Evolutionary conservation across 305 asterid genomes (phyloP).

Genomic region (Fraxinus nigra): DNA sequence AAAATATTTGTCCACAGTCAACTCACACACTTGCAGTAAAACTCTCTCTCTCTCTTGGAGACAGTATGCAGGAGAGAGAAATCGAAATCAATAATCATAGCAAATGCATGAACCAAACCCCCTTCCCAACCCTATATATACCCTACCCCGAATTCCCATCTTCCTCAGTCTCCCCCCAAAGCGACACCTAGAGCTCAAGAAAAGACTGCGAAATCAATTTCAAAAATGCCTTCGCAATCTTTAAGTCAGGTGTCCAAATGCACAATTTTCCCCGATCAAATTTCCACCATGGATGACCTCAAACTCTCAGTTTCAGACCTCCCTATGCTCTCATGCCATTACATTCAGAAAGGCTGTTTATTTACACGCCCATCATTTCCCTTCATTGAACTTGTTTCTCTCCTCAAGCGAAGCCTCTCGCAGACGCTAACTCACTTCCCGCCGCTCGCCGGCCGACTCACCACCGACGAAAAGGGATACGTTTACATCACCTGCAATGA

Average conservation of each 20-base stretch:
- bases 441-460: constrained; percentile 52
- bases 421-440: constrained; percentile 40
- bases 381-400: constrained; percentile 17
- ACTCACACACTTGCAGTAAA: neutral
- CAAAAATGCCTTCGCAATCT: constrained; percentile 35
- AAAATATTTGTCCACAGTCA: neutral
- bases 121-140: constrained; percentile 26
- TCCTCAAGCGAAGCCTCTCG: constrained; percentile 28
- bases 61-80: neutral
- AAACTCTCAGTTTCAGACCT: constrained; percentile 56
- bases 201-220: neutral
- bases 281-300: constrained; percentile 31
- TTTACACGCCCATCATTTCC: constrained; percentile 34
- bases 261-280: constrained; percentile 33
- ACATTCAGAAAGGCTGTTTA: constrained; percentile 50
- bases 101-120: constrained; percentile 15
- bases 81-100: neutral
- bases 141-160: constrained; percentile 3
- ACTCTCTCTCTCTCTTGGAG: neutral
- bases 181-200: constrained; percentile 1
- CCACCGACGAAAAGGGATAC: constrained; percentile 38
- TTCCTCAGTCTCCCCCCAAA: constrained; percentile 29
- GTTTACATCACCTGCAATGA: constrained; percentile 45
- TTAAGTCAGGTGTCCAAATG: constrained; percentile 31
- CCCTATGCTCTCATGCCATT: constrained; percentile 61